These are phyloP conservation scores for Puccinia triticina DNA, from an alignment of 1,284 basidiomycete genomes.

Conservation along the genomic window DNA sequence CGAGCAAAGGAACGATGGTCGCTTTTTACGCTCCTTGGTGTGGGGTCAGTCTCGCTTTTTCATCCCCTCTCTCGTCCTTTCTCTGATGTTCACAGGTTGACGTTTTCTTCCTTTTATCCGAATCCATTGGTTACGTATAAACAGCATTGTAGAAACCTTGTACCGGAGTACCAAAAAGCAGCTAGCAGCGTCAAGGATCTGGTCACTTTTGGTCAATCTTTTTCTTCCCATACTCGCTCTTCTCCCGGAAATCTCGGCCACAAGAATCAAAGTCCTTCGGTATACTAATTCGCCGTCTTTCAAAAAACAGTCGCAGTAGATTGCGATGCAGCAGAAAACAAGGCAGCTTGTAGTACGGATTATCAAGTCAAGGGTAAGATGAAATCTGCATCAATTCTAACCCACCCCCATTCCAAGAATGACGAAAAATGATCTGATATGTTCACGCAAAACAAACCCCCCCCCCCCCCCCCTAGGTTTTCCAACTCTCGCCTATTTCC, in stretches of 20 bases:
- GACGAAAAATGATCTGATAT: not conserved
- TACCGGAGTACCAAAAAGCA: constrained; percentile 44
- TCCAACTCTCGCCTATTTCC: constrained; percentile 44
- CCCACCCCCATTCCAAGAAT: not conserved
- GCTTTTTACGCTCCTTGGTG: constrained; percentile 47
- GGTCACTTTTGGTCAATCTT: constrained; percentile 35
- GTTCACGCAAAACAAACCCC: not conserved
- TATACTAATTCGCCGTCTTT: not conserved
- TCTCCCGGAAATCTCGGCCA: not conserved
- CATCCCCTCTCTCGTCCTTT: not conserved
- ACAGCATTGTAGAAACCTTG: constrained; percentile 48
- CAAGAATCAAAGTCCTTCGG: not conserved
- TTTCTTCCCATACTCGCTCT: not conserved
- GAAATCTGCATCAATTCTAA: not conserved
- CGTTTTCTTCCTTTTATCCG: not conserved
- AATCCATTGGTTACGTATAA: not conserved
- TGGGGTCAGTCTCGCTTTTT: constrained; percentile 32
- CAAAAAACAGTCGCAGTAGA: constrained; percentile 31
- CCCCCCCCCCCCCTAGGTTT: not conserved
- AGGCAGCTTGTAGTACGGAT: constrained; percentile 32
- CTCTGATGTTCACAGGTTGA: not conserved
- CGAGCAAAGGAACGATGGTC: constrained; percentile 47
- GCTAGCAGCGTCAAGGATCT: constrained; percentile 47
- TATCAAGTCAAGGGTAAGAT: constrained; percentile 45
- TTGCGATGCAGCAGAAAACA: constrained; percentile 51